Percentiles rank a stretch among this genome's conserved stretches.
Evolutionary conservation across 306 rosid species (phyloP).

Genomic region (Styphnolobium japonicum): DNA sequence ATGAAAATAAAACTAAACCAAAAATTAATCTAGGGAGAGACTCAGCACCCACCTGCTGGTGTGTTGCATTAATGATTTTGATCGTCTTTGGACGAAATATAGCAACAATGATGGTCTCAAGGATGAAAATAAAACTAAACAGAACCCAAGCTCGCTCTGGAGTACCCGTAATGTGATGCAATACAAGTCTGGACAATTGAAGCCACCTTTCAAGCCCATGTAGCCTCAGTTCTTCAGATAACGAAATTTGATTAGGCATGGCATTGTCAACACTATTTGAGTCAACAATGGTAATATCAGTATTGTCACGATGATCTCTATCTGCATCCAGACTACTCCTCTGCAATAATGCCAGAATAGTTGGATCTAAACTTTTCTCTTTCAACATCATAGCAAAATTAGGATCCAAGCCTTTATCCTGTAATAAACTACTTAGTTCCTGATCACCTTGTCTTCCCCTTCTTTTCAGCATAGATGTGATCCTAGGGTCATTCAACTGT

Average conservation of each 20-base stretch:
- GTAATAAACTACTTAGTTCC: conserved; percentile 77
- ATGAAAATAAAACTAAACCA: conserved; percentile 89
- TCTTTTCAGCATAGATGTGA: conserved; percentile 80
- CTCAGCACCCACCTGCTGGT: conserved; percentile 73
- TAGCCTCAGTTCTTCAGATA: conserved; percentile 94
- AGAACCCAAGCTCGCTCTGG: conserved; percentile 98
- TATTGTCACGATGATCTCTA: conserved; percentile 90
- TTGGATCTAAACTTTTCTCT: conserved; percentile 97
- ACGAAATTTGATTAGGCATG: conserved; percentile 86
- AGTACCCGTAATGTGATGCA: conserved; percentile 85
- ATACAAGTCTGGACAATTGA: conserved; percentile 77
- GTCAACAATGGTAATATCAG: conserved; percentile 76
- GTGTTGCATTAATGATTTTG: conserved; percentile 75
- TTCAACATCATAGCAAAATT: conserved; percentile 99
- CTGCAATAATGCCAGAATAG: conserved; percentile 91
- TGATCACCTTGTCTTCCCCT: conserved; percentile 80
- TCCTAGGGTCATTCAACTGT: conserved; percentile 93
- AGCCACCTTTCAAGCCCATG: conserved; percentile 98
- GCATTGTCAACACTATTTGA: conserved; percentile 87
- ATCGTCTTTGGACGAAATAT: conserved; percentile 86
- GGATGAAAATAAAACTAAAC: conserved; percentile 85
- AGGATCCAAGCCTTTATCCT: conserved; percentile 98
- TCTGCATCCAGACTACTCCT: conserved; percentile 98
- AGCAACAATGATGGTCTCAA: conserved; percentile 82
- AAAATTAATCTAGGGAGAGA: not conserved